phyloP scores from a whole-genome alignment of 495 filamentous ascomycete genomes.

The Daldinia caldariorum region DNA sequence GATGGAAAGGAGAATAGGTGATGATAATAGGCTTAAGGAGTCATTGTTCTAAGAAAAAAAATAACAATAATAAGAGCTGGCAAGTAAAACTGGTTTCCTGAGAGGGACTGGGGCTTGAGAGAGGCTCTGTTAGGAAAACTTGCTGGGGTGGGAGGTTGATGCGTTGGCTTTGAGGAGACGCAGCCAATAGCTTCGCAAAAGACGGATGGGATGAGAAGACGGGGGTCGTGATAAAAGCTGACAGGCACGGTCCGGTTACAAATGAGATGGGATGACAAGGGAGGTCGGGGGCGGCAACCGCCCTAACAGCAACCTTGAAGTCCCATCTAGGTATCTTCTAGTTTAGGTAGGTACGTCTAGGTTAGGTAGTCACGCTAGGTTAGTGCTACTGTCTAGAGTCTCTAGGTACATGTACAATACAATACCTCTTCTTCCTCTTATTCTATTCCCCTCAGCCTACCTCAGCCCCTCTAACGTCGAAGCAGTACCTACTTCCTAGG shows the following conservation, averaged over 20 bases:
- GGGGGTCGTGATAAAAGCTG: constrained; percentile 27
- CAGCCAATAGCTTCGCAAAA: constrained; percentile 37
- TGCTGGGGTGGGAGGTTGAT: constrained; percentile 46
- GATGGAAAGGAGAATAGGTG: constrained; percentile 17
- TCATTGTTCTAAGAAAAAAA: constrained; percentile 47
- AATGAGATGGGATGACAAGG: constrained; percentile 37
- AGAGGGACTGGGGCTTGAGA: constrained; percentile 45
- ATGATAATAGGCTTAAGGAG: constrained; percentile 29
- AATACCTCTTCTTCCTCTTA: too few species aligned
- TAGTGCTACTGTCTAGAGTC: too few species aligned
- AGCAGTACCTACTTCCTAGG: neutral
- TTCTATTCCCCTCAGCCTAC: too few species aligned
- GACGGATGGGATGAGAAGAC: constrained; percentile 7
- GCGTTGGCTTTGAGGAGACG: constrained; percentile 44
- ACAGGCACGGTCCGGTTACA: constrained; percentile 44
- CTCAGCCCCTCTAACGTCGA: too few species aligned
- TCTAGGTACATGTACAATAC: too few species aligned
- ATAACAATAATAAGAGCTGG: constrained; percentile 39
- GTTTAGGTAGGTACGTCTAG: neutral
- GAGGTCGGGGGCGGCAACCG: constrained; percentile 28
- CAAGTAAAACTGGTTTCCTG: constrained; percentile 41
- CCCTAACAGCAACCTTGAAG: constrained; percentile 13
- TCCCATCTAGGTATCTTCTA: too few species aligned
- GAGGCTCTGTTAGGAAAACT: constrained; percentile 32
- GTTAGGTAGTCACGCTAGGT: too few species aligned